Conservation (phyloP, 192 early-diverging fungal genomes). For the Radiomyces spectabilis region DNA sequence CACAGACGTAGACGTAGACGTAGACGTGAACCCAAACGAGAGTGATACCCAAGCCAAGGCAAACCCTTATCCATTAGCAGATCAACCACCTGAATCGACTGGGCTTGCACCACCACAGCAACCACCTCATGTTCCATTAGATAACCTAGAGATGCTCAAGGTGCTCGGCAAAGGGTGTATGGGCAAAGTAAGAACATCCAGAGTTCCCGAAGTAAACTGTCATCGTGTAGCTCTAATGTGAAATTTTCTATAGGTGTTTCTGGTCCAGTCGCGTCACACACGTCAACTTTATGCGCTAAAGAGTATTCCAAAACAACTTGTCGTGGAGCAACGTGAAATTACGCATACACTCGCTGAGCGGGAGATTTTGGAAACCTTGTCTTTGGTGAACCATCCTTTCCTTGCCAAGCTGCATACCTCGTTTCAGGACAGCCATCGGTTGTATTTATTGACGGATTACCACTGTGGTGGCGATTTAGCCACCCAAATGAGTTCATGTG, state of each 20-base stretch:
- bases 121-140: not conserved
- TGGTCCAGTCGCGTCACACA: slow-evolving; percentile 34
- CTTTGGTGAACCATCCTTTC: slow-evolving; percentile 82
- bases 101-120: not conserved
- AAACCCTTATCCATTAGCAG: not conserved
- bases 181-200: slow-evolving; percentile 40
- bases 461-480: slow-evolving; percentile 90
- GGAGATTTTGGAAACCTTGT: slow-evolving; percentile 60
- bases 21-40: no score
- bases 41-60: not conserved
- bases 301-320: slow-evolving; percentile 48
- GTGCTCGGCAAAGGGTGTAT: slow-evolving; percentile 55
- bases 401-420: slow-evolving; percentile 83
- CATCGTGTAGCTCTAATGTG: not conserved
- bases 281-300: slow-evolving; percentile 46
- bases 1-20: no score
- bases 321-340: slow-evolving; percentile 70
- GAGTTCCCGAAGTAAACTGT: not conserved
- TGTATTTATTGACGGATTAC: slow-evolving; percentile 91
- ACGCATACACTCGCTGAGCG: slow-evolving; percentile 81
- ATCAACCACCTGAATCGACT: not conserved
- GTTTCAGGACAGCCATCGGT: slow-evolving; percentile 77
- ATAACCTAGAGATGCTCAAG: slow-evolving; percentile 43
- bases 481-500: slow-evolving; percentile 61
- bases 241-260: slow-evolving; percentile 32